Evolutionary conservation across 2,329 filamentous ascomycete genomes (phyloP).

Genomic region (Dendrostoma leiphaemia): DNA sequence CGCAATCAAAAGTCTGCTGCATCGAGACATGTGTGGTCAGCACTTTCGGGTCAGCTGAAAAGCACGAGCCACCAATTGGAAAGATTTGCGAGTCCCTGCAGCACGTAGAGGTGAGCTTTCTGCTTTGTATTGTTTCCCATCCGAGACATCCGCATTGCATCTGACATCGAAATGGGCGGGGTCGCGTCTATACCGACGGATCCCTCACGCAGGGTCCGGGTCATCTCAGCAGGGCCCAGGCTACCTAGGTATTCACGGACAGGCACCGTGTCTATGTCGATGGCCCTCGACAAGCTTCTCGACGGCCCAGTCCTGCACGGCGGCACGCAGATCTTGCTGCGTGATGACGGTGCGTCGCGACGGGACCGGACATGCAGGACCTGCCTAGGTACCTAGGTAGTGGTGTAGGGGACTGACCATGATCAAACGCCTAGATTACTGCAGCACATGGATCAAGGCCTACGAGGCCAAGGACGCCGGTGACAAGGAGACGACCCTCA

Average conservation of each 20-base stretch:
- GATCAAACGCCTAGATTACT: constrained; percentile 22
- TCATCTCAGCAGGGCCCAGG: constrained; percentile 18
- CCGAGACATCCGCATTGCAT: too few species aligned
- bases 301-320: constrained; percentile 13
- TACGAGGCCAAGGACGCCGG: constrained; percentile 24
- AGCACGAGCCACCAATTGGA: too few species aligned
- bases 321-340: constrained; percentile 9
- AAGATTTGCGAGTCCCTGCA: too few species aligned
- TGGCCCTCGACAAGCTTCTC: constrained; percentile 15
- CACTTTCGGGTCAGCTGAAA: too few species aligned
- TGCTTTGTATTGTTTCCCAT: too few species aligned
- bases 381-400: too few species aligned
- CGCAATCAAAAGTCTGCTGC: too few species aligned
- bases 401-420: too few species aligned
- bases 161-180: too few species aligned
- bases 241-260: constrained; percentile 16
- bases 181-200: constrained; percentile 13
- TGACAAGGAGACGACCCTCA: constrained; percentile 18
- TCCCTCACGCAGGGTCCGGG: constrained; percentile 3
- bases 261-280: constrained; percentile 16
- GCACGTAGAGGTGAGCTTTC: too few species aligned
- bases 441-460: constrained; percentile 23
- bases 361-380: too few species aligned
- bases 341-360: constrained; percentile 4
- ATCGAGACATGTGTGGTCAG: too few species aligned